Evolutionary conservation across 2,329 filamentous ascomycete species (phyloP).

Genomic region (Trichophyton equinum): DNA sequence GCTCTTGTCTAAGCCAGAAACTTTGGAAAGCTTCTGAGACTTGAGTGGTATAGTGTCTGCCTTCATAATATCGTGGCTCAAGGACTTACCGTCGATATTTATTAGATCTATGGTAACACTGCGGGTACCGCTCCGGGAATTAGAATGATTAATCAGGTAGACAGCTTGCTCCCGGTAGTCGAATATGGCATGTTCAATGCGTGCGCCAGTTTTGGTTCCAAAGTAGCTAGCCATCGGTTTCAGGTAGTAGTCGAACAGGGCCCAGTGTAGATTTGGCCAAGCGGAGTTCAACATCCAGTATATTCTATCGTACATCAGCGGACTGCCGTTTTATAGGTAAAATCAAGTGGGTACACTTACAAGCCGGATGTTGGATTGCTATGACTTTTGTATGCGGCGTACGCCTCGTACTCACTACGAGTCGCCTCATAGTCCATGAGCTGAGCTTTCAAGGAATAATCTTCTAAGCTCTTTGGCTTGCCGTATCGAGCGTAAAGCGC

Average conservation of each 20-base stretch:
- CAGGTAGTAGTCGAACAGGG: constrained; percentile 52
- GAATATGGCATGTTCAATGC: constrained; percentile 44
- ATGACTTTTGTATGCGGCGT: constrained; percentile 39
- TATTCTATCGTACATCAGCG: constrained; percentile 22
- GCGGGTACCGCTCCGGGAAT: constrained; percentile 30
- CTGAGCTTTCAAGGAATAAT: constrained; percentile 49
- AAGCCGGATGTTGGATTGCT: constrained; percentile 45
- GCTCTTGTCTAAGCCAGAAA: constrained; percentile 24
- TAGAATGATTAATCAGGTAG: constrained; percentile 44
- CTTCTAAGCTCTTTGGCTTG: constrained; percentile 38
- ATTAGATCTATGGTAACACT: constrained; percentile 40
- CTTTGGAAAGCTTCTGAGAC: constrained; percentile 26
- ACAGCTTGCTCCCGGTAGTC: constrained; percentile 38
- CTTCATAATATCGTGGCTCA: constrained; percentile 26
- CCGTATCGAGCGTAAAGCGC: constrained; percentile 44
- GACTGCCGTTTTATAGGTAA: not conserved
- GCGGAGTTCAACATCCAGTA: constrained; percentile 59
- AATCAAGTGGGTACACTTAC: constrained; percentile 8
- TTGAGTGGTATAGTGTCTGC: constrained; percentile 36
- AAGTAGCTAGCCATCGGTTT: constrained; percentile 47
- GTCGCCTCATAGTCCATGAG: constrained; percentile 54
- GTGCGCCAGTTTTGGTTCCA: constrained; percentile 42
- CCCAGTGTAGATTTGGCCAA: constrained; percentile 55
- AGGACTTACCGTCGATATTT: constrained; percentile 33
- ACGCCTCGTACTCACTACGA: constrained; percentile 47